A percentile compares a stretch with the other conserved stretches of the same genome.
These are phyloP conservation scores for Mycena chlorophos DNA, from an alignment of 768 basidiomycete species.

Conservation along the genomic window DNA sequence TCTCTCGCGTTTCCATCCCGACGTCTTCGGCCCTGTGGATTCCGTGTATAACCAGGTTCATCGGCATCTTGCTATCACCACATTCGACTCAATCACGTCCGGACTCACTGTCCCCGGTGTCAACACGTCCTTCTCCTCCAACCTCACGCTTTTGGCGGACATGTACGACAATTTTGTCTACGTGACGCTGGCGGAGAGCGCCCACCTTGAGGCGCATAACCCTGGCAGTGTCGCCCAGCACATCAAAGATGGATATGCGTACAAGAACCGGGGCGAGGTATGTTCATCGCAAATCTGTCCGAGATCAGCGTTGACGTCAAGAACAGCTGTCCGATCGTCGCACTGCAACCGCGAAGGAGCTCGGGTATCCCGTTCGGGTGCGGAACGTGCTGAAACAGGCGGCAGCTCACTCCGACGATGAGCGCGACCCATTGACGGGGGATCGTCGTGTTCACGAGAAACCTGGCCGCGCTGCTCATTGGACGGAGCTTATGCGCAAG, in stretches of 20 bases:
- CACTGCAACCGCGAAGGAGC: neutral
- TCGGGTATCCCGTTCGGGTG: neutral
- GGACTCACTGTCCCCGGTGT: neutral
- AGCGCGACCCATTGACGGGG: neutral
- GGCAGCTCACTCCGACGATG: neutral
- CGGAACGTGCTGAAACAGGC: neutral
- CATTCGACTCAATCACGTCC: slow-evolving; percentile 1
- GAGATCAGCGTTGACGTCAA: neutral
- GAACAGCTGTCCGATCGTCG: neutral
- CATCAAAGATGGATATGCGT: neutral
- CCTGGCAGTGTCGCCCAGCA: slow-evolving; percentile 7
- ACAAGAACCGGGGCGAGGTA: slow-evolving; percentile 7
- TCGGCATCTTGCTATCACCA: slow-evolving; percentile 1
- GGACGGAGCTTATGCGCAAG: neutral
- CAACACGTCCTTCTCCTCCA: neutral
- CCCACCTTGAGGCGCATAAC: slow-evolving; percentile 2
- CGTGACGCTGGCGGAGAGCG: slow-evolving; percentile 9
- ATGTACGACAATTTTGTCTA: slow-evolving; percentile 15
- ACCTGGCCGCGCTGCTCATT: neutral
- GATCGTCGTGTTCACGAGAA: neutral
- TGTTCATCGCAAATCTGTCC: neutral
- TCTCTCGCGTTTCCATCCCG: slow-evolving; percentile 2
- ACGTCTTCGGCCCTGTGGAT: slow-evolving; percentile 7
- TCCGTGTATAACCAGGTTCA: slow-evolving; percentile 11
- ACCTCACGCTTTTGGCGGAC: slow-evolving; percentile 2